Evolutionary conservation across 2,329 filamentous ascomycete species (phyloP).

Genomic region (Akanthomyces uredinophilus): DNA sequence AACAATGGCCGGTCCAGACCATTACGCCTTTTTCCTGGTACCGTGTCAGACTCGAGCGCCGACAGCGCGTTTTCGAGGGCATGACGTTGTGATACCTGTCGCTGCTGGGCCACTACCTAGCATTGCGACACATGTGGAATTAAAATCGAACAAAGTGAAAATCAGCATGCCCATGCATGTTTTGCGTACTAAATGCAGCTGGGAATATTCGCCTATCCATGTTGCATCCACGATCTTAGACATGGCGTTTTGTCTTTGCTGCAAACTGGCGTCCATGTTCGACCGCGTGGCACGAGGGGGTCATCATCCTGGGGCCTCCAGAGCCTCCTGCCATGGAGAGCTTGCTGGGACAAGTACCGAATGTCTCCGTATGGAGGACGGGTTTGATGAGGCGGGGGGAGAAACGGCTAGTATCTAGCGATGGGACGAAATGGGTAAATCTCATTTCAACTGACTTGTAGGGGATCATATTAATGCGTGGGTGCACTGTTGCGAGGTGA

Average conservation of each 20-base stretch:
- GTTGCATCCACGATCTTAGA: constrained; percentile 5
- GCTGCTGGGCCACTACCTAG: too few relatives aligned
- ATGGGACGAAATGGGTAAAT: background rate
- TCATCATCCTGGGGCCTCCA: too few relatives aligned
- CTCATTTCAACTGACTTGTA: background rate
- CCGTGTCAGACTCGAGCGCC: background rate
- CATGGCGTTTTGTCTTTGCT: constrained; percentile 12
- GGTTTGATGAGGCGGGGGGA: background rate
- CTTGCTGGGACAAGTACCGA: too few relatives aligned
- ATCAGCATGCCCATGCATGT: background rate
- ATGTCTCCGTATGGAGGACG: too few relatives aligned
- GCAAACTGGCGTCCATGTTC: background rate
- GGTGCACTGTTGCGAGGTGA: background rate
- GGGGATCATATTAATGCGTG: background rate
- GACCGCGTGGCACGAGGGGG: background rate
- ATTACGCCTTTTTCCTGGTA: background rate
- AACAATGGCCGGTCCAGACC: background rate
- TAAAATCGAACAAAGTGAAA: background rate
- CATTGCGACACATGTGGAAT: too few relatives aligned
- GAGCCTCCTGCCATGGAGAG: too few relatives aligned
- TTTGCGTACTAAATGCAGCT: background rate
- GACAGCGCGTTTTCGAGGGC: too few relatives aligned
- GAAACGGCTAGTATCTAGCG: background rate
- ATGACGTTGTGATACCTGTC: too few relatives aligned
- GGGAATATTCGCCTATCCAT: background rate